Evolutionary conservation across 768 basidiomycete species (phyloP).

Genomic region (Leucocoprinus birnbaumii): DNA sequence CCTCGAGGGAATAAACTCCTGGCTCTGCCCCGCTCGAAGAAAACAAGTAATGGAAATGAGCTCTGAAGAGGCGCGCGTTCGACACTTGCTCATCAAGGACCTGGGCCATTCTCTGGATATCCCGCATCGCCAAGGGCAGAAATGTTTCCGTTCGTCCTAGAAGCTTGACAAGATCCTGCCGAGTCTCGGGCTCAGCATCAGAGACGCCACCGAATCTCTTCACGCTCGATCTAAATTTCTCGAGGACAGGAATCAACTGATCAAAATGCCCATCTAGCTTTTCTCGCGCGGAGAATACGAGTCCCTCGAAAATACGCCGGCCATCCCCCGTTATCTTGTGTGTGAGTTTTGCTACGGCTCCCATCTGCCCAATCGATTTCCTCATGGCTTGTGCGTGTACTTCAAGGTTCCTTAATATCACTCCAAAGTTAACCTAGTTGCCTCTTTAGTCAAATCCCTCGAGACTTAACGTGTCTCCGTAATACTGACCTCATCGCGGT

Average conservation of each 20-base stretch:
- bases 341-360: neutral
- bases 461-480: neutral
- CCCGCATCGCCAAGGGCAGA: neutral
- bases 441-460: neutral
- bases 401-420: neutral
- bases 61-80: neutral
- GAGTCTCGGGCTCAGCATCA: neutral
- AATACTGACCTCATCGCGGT: neutral
- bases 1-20: neutral
- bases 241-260: neutral
- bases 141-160: neutral
- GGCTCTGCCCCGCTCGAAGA: neutral
- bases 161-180: neutral
- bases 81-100: neutral
- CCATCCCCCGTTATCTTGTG: neutral
- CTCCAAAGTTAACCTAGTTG: neutral
- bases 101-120: neutral
- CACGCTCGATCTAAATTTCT: neutral
- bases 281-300: neutral
- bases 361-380: neutral
- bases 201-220: neutral
- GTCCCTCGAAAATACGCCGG: neutral
- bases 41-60: neutral
- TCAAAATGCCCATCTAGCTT: neutral
- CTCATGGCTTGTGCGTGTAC: neutral